Conservation (phyloP, 495 filamentous ascomycete species). For the Neurospora hispaniola region DNA sequence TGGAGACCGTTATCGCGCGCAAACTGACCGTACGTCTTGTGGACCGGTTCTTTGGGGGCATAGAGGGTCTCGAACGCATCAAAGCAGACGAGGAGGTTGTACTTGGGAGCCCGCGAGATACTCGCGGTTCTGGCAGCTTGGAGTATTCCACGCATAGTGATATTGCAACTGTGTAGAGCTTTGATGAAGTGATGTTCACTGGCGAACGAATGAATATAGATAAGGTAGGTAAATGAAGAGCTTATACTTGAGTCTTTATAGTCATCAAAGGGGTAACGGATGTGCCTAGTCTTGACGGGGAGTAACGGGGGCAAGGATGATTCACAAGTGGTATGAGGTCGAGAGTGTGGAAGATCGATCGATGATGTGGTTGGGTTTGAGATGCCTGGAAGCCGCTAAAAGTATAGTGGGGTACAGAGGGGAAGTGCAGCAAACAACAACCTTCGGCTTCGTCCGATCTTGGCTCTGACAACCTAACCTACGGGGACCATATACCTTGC, state of each 20-base stretch:
- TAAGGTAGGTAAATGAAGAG: background rate
- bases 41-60: slow-evolving; percentile 47
- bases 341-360: background rate
- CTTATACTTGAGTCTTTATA: background rate
- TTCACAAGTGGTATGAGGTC: background rate
- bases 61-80: slow-evolving; percentile 76
- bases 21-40: slow-evolving; percentile 49
- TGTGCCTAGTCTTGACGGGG: background rate
- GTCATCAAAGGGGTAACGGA: background rate
- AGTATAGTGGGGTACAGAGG: background rate
- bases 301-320: background rate
- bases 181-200: background rate
- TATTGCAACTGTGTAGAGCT: background rate
- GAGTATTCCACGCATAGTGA: background rate
- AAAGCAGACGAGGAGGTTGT: slow-evolving; percentile 51
- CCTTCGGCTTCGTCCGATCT: background rate
- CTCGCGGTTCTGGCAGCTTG: background rate
- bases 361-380: background rate
- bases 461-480: background rate
- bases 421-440: background rate
- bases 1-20: slow-evolving; percentile 49
- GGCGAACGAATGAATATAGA: background rate
- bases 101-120: slow-evolving; percentile 5
- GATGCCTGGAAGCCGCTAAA: background rate
- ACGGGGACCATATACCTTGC: background rate